Base-by-base conservation (phyloP, 306 rosid genomes). In the Quercus cerris region DNA sequence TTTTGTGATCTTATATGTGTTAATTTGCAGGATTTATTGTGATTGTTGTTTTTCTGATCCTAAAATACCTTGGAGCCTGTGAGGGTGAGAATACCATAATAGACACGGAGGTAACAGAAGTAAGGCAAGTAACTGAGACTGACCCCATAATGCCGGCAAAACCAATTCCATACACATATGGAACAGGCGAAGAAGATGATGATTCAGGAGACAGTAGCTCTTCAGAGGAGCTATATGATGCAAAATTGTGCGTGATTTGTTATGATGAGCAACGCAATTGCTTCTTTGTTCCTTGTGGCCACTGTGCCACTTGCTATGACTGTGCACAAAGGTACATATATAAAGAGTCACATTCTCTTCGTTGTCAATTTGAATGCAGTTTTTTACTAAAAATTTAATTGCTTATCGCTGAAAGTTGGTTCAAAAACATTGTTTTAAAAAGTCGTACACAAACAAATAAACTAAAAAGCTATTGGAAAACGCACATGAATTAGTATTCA, bases 281-380 rank as follows among this genome's bases (percentile, higher is more conserved):
- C 80, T 92, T 92, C 85, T 90, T 89, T 46, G 85, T 92, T 81
- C 97, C 97, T 57, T 89, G 97, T 81, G 97, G 97, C 22, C 97
- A 92, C 70, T 88, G 91, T 80, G 94, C 92, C 6, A 90, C 92
- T 66, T 91, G 97, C 83, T 84, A 88, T 78, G 91, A 90, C 22
- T 91, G 94, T 70, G 92, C 97, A 70, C 89, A 84, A 66, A 88
- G 97, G 97, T 91, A 85, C 52, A 58, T 51, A 69, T 3, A n/a
- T 2, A 25, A 63, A 81, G 54, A 75, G 19, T 57, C 11, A 28
- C 28, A 4, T 17, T 66, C 28, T 78, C 66, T 4, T 49, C 14
- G 12, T 49, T 49, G 15, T 49, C 54, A 4, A 3, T 49, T 49
- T 49, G 54, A 49, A 49, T 49, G 17, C 5, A 12, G 5, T 5